Percentiles rank a stretch among this genome's conserved stretches.
These are phyloP conservation scores for Neofusicoccum umdonicola DNA, from an alignment of 2,329 filamentous ascomycete species.

Conservation along the genomic window DNA sequence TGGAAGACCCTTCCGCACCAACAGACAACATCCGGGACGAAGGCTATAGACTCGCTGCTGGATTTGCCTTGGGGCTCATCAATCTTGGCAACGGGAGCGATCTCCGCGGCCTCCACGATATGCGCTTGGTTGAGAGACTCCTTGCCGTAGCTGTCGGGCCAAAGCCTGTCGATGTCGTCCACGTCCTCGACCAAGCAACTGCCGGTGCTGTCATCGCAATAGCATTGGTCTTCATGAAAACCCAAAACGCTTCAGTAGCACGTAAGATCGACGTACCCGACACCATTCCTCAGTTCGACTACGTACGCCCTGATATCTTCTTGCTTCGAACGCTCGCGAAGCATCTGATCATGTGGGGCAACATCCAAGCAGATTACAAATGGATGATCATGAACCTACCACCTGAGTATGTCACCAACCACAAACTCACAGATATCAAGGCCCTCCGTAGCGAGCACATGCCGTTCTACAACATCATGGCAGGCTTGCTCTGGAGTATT, in stretches of 20 bases:
- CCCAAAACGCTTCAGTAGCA: conserved; percentile 80
- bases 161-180: conserved; percentile 87
- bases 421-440: conserved; percentile 58
- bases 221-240: conserved; percentile 95
- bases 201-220: conserved; percentile 91
- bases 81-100: conserved; percentile 90
- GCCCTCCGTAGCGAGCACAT: conserved; percentile 77
- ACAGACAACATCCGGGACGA: conserved; percentile 85
- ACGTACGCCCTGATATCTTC: conserved; percentile 89
- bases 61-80: conserved; percentile 89
- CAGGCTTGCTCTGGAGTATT: conserved; percentile 76
- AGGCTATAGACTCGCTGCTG: conserved; percentile 92
- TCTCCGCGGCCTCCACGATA: conserved; percentile 84
- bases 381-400: conserved; percentile 81
- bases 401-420: conserved; percentile 61
- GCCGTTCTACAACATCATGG: conserved; percentile 87
- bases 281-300: conserved; percentile 88
- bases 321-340: conserved; percentile 84
- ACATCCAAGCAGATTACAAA: conserved; percentile 67
- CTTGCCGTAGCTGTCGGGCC: conserved; percentile 81
- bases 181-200: conserved; percentile 88
- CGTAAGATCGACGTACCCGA: conserved; percentile 92
- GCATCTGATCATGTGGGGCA: conserved; percentile 89
- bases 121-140: conserved; percentile 86
- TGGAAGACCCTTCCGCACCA: conserved; percentile 65